phyloP scores from a whole-genome alignment of 768 basidiomycete species.

The Suillus occidentalis region DNA sequence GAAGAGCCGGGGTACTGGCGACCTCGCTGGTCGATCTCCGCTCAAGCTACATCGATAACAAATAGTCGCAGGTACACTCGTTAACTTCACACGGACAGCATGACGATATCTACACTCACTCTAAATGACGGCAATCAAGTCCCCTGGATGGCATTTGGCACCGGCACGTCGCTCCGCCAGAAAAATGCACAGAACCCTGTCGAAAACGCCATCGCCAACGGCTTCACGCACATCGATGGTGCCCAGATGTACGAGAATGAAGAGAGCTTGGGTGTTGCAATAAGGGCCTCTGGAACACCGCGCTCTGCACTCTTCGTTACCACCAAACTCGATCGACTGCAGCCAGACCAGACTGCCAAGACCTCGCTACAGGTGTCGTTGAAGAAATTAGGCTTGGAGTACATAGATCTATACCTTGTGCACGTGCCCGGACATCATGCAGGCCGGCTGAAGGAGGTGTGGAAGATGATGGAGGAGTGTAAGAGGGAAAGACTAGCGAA shows the following conservation, averaged over 20 bases:
- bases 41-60: background rate
- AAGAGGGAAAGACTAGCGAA: conserved; percentile 41
- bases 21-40: background rate
- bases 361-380: conserved; percentile 14
- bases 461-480: conserved; percentile 59
- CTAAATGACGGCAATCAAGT: conserved; percentile 39
- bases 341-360: conserved; percentile 47
- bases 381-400: conserved; percentile 36
- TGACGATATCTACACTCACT: conserved; percentile 26
- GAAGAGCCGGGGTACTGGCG: background rate
- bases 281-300: conserved; percentile 30
- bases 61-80: background rate
- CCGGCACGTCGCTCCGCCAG: conserved; percentile 26
- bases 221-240: conserved; percentile 22
- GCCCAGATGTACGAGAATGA: conserved; percentile 19
- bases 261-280: conserved; percentile 34
- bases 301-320: conserved; percentile 47
- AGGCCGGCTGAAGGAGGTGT: conserved; percentile 37
- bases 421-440: conserved; percentile 34
- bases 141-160: conserved; percentile 39
- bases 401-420: conserved; percentile 46
- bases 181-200: conserved; percentile 25
- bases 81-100: conserved; percentile 3
- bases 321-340: conserved; percentile 52
- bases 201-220: conserved; percentile 32